Evolutionary conservation across 805 yeast species (phyloP), one percentile per base, ranked within the genome.

Genomic region (Metschnikowia noctiluminum): DNA sequence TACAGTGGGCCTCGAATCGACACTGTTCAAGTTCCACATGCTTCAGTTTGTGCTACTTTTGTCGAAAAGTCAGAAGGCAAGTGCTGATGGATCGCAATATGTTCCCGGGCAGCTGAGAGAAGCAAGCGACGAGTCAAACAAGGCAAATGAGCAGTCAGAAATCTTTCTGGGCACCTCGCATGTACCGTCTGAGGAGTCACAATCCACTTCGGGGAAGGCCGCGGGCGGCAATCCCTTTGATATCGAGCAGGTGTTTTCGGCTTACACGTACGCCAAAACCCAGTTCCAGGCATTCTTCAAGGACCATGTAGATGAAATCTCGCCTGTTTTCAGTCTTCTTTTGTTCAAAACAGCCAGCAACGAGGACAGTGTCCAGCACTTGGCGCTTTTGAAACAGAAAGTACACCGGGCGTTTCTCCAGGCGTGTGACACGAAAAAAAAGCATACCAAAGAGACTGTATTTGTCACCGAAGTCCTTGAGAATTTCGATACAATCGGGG

Each of bases 11-110:
- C 50, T 46, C 45, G 49, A 58, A 15, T 62, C 59, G 45, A 60
- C 67, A n/a, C 72, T 68, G 56, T 68, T 73, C 60, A 71, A 71
- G 52, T 68, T 71, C 52, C 75, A 71, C 55, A 60, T 70, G 59
- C 62, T 72, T 13, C 73, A 72, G 51, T 71, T 66, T 45, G 60
- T 62, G 4, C 55, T 70, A 16, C 57, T 70, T 7, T 56, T 72
- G 13, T 28, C 50, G 11, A 21, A 21, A 21, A 21, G 21, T 21
- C 21, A 2, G 4, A 21, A 21, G 21, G 21, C 21, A 21, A 21
- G 21, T 21, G 21, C 21, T 21, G 21, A 21, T 21, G 21, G 4
- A 21, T 21, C 21, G 21, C 21, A 21, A 21, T 4, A 21, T 3
- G 21, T 21, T 4, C 4, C 4, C 4, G 21, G 21, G 21, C 21